Percentiles rank a stretch among this genome's conserved stretches.
Evolutionary conservation across 2,329 filamentous ascomycete genomes (phyloP).

Genomic region (Mariannaea elegans): DNA sequence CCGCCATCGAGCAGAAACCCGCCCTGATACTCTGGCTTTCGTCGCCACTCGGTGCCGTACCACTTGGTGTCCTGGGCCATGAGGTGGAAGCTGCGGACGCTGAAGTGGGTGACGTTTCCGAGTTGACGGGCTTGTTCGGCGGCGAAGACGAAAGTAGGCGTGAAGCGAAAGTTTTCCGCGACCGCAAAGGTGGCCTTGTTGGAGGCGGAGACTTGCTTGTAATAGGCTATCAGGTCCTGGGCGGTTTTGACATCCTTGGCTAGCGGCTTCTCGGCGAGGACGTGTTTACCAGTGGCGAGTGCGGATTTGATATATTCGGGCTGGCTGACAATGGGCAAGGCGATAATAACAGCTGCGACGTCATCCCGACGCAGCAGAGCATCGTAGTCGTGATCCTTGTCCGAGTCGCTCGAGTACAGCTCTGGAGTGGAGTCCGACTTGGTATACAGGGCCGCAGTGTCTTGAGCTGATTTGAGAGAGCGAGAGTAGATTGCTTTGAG

Average conservation of each 20-base stretch:
- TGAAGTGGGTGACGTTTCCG: conserved; percentile 56
- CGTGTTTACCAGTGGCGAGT: conserved; percentile 73
- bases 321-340: conserved; percentile 70
- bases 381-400: conserved; percentile 54
- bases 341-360: conserved; percentile 64
- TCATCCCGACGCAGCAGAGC: conserved; percentile 64
- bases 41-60: conserved; percentile 69
- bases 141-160: conserved; percentile 63
- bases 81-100: conserved; percentile 47
- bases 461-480: conserved; percentile 64
- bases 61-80: conserved; percentile 54
- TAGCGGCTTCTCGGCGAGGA: conserved; percentile 75
- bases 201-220: conserved; percentile 38
- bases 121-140: conserved; percentile 50
- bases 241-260: conserved; percentile 64
- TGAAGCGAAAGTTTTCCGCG: conserved; percentile 79
- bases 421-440: conserved; percentile 46
- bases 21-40: conserved; percentile 75
- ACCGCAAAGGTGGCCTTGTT: conserved; percentile 60
- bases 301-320: conserved; percentile 66
- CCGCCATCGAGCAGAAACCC: conserved; percentile 81
- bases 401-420: conserved; percentile 66
- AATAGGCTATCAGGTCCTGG: conserved; percentile 50
- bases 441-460: conserved; percentile 50
- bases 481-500: conserved; percentile 75